Conservation (phyloP, 2,329 filamentous ascomycete genomes). For the Mariannaea elegans region DNA sequence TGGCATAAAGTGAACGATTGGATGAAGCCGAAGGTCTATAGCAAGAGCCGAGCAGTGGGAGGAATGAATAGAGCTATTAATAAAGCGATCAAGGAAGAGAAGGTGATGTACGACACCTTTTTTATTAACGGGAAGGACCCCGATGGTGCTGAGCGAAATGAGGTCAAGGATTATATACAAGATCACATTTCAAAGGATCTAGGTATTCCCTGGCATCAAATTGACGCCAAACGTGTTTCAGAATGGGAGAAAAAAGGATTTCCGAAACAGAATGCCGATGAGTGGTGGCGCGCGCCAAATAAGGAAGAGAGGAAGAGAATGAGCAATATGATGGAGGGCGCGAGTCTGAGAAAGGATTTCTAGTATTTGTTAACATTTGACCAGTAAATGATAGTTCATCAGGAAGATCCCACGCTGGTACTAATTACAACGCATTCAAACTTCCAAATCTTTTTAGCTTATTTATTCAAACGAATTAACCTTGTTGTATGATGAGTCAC, state of each 20-base stretch:
- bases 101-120: constrained; percentile 2
- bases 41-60: constrained; percentile 15
- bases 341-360: constrained; percentile 18
- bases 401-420: too few species aligned
- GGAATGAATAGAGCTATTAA: constrained; percentile 15
- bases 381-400: too few species aligned
- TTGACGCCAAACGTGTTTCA: constrained; percentile 5
- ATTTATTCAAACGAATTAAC: too few species aligned
- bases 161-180: constrained; percentile 8
- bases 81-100: not conserved
- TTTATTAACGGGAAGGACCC: constrained; percentile 21
- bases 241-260: constrained; percentile 25
- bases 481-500: too few species aligned
- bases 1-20: constrained; percentile 24
- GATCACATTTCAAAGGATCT: constrained; percentile 33
- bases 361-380: too few species aligned
- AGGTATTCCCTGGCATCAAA: constrained; percentile 26
- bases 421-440: too few species aligned
- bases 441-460: too few species aligned
- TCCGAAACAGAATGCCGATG: constrained; percentile 9
- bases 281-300: constrained; percentile 27
- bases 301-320: constrained; percentile 22
- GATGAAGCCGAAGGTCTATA: constrained; percentile 28
- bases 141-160: rapidly evolving
- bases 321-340: constrained; percentile 10